phyloP scores from a whole-genome alignment of 2,329 filamentous ascomycete genomes.

The Coniosporium tulheliwenetii region DNA sequence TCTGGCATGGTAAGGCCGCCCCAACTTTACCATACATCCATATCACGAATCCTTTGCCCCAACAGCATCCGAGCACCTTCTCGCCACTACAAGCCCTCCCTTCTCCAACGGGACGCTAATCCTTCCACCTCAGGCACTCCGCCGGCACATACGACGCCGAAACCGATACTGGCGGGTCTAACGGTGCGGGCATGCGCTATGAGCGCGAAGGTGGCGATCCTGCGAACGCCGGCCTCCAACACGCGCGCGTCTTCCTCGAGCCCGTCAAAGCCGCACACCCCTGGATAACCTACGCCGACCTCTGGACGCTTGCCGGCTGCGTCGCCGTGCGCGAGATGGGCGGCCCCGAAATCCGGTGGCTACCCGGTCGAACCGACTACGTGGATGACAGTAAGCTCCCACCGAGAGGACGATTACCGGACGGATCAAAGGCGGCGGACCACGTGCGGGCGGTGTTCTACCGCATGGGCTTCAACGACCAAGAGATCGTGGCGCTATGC shows the following conservation, averaged over 20 bases:
- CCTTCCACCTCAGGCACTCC: conserved; percentile 34
- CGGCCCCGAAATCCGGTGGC: conserved; percentile 41
- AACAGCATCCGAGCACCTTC: neutral
- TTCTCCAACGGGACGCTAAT: neutral
- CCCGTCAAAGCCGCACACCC: conserved; percentile 42
- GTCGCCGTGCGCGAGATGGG: conserved; percentile 45
- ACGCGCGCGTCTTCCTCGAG: conserved; percentile 48
- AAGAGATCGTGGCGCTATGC: conserved; percentile 41
- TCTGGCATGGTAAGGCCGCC: conserved; percentile 38
- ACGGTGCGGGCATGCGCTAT: conserved; percentile 52
- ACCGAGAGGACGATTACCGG: conserved; percentile 40
- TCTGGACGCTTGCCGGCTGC: conserved; percentile 47
- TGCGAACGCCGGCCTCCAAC: conserved; percentile 47
- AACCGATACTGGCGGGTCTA: conserved; percentile 46
- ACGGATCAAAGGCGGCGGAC: conserved; percentile 37
- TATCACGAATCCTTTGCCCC: neutral
- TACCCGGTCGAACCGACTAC: conserved; percentile 43
- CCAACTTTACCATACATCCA: neutral
- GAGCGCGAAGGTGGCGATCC: conserved; percentile 48
- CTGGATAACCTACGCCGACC: conserved; percentile 50
- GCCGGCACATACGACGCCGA: conserved; percentile 44
- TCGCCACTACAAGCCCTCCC: conserved; percentile 1
- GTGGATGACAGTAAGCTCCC: conserved; percentile 45
- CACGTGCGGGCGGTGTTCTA: conserved; percentile 41
- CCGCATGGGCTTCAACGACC: conserved; percentile 44